phyloP scores from a whole-genome alignment of 1,284 basidiomycete genomes.

The Microbotryum violaceum region DNA sequence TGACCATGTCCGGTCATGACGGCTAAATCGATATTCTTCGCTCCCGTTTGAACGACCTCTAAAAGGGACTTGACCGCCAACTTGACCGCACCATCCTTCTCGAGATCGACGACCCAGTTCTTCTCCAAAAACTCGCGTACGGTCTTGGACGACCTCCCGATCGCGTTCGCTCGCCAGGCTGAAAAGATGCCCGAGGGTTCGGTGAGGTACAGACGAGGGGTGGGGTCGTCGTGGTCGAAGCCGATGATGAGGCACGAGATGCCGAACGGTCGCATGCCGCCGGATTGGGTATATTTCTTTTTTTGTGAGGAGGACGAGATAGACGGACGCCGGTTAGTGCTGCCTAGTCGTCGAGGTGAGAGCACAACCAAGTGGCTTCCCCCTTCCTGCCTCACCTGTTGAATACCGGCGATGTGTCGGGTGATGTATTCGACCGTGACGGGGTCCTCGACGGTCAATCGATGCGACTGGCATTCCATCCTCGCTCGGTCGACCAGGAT shows the following conservation, averaged over 20 bases:
- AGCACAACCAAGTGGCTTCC: too few species aligned
- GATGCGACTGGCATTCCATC: constrained; percentile 95
- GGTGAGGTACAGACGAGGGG: constrained; percentile 88
- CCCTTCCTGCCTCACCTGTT: too few species aligned
- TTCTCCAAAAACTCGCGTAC: constrained; percentile 98
- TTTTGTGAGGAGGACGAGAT: too few species aligned
- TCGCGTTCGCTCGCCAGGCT: constrained; percentile 97
- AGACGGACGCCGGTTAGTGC: too few species aligned
- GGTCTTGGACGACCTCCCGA: constrained; percentile 95
- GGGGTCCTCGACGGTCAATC: constrained; percentile 95
- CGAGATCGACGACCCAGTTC: constrained; percentile 88
- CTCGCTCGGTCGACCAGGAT: constrained; percentile 97
- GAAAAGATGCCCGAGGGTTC: constrained; percentile 97
- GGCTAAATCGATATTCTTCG: constrained; percentile 97
- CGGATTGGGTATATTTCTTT: constrained; percentile 82
- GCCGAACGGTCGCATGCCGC: constrained; percentile 96
- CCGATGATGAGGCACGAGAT: constrained; percentile 95
- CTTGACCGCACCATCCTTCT: constrained; percentile 84
- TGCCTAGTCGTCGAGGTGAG: constrained; percentile 37
- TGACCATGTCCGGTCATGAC: constrained; percentile 91
- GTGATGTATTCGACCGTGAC: constrained; percentile 98
- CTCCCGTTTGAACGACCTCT: constrained; percentile 98
- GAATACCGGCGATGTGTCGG: constrained; percentile 91
- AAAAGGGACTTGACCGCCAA: constrained; percentile 90
- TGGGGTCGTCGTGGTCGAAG: constrained; percentile 86